Percentiles rank a stretch among this genome's conserved stretches.
Evolutionary conservation across 169 alveolate species (phyloP).

Genomic region (Cryptosporidium ubiquitum): DNA sequence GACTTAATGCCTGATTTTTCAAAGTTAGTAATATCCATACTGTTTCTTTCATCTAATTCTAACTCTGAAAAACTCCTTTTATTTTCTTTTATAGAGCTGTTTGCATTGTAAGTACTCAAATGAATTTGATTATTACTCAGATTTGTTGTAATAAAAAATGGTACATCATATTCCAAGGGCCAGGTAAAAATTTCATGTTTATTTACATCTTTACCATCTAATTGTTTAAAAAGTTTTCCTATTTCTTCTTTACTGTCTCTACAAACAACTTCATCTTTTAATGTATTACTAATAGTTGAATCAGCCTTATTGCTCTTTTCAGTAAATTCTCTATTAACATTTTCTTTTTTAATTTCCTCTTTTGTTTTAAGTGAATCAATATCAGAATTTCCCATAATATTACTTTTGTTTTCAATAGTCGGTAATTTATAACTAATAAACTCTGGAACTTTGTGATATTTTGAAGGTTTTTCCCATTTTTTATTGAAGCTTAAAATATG

Average conservation of each 20-base stretch:
- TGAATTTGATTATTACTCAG: neutral
- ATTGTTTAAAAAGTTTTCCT: neutral
- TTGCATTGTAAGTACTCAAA: neutral
- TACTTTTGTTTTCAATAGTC: neutral
- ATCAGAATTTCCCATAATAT: neutral
- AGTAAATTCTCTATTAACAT: neutral
- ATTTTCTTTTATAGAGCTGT: neutral
- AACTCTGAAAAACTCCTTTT: constrained; percentile 34
- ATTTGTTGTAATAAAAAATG: neutral
- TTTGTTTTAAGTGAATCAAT: neutral
- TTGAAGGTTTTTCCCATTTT: constrained; percentile 47
- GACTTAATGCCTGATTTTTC: too few species aligned
- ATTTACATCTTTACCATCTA: neutral
- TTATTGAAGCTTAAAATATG: constrained; percentile 41
- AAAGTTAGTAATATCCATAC: neutral
- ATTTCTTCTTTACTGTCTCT: neutral
- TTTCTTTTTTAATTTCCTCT: neutral
- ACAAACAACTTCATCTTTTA: neutral
- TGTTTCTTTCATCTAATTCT: neutral
- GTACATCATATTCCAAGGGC: constrained; percentile 41
- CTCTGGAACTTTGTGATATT: neutral
- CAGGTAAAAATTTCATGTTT: neutral
- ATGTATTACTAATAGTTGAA: neutral
- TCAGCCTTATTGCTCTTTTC: neutral
- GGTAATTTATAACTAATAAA: constrained; percentile 2